phyloP scores from a whole-genome alignment of 169 alveolate species.

The Theileria sp. region DNA sequence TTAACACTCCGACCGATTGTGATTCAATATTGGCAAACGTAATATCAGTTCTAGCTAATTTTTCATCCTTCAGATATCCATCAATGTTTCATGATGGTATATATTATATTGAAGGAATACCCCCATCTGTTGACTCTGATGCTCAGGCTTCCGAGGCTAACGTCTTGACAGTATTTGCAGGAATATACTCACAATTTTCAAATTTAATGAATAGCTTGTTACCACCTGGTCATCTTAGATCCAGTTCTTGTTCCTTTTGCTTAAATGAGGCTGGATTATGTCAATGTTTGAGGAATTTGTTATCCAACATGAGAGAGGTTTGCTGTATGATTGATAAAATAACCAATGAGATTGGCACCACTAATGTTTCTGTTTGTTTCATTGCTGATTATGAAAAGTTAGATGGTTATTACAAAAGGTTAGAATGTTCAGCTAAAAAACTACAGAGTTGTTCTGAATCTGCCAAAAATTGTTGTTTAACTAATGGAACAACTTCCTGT shows the following conservation, averaged over 20 bases:
- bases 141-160: background rate
- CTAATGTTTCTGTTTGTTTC: background rate
- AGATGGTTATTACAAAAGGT: background rate
- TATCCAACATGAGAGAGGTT: background rate
- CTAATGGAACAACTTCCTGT: background rate
- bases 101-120: background rate
- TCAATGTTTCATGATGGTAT: background rate
- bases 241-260: background rate
- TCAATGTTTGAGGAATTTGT: background rate
- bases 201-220: background rate
- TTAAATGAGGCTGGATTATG: conserved; percentile 1
- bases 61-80: conserved; percentile 1
- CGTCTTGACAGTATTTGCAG: background rate
- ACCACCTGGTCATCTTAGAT: background rate
- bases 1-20: background rate
- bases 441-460: background rate
- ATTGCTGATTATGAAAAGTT: background rate
- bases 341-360: background rate
- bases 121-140: background rate
- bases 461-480: background rate
- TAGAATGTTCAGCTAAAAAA: background rate
- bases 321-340: background rate
- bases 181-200: background rate
- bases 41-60: conserved; percentile 10
- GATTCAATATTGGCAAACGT: conserved; percentile 15